phyloP scores from a whole-genome alignment of 306 rosid genomes.

The Corylus avellana region DNA sequence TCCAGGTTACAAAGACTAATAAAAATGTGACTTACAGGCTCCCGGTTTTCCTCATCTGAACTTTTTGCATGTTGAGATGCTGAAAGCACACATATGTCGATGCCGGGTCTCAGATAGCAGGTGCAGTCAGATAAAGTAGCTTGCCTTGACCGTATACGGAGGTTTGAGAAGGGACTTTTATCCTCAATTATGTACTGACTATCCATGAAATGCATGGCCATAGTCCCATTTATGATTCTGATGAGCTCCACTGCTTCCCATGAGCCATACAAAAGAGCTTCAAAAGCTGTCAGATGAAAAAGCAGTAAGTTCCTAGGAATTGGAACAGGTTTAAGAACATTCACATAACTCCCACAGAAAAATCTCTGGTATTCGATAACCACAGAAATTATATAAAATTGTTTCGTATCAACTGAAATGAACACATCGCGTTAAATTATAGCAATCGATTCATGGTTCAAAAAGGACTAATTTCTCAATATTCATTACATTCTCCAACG shows the following conservation, averaged over 20 bases:
- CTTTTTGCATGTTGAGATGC: constrained; percentile 23
- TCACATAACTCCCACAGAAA: neutral
- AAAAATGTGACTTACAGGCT: constrained; percentile 55
- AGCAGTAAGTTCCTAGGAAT: constrained; percentile 1
- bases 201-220: constrained; percentile 54
- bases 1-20: neutral
- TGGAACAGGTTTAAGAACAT: neutral
- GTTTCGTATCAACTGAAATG: neutral
- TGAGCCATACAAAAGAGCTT: constrained; percentile 62
- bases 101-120: constrained; percentile 69
- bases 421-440: neutral
- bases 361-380: neutral
- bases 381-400: neutral
- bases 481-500: neutral
- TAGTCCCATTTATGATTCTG: constrained; percentile 54
- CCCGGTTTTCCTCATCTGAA: constrained; percentile 25
- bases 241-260: constrained; percentile 74
- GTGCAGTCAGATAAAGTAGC: constrained; percentile 75
- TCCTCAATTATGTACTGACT: constrained; percentile 41
- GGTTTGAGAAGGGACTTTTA: constrained; percentile 59
- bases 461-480: neutral
- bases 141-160: constrained; percentile 70
- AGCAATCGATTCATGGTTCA: neutral
- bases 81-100: constrained; percentile 68
- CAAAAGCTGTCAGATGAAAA: constrained; percentile 62